Evolutionary conservation across 805 yeast species (phyloP).

Genomic region (Sungouiella blattae): DNA sequence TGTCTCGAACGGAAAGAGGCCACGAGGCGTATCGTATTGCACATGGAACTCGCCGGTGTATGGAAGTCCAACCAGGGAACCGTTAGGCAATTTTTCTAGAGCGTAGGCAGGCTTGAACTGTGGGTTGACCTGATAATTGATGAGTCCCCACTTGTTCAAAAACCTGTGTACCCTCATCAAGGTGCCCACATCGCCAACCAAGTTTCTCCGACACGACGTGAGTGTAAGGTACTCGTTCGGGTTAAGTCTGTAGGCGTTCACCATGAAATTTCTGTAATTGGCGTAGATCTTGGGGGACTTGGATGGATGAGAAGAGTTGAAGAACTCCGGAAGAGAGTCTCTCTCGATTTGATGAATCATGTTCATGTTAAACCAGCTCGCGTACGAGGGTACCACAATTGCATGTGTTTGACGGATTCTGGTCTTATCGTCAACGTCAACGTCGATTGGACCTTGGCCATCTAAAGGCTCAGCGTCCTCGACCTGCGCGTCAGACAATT

Average conservation of each 20-base stretch:
- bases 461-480: neutral
- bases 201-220: slow-evolving; percentile 86
- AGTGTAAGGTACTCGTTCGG: slow-evolving; percentile 87
- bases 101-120: slow-evolving; percentile 63
- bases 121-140: slow-evolving; percentile 88
- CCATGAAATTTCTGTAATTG: slow-evolving; percentile 83
- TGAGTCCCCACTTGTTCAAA: slow-evolving; percentile 87
- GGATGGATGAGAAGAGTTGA: slow-evolving; percentile 63
- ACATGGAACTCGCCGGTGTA: slow-evolving; percentile 74
- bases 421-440: slow-evolving; percentile 11
- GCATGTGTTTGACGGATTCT: slow-evolving; percentile 69
- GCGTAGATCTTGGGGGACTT: slow-evolving; percentile 81
- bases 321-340: slow-evolving; percentile 85
- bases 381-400: slow-evolving; percentile 80
- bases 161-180: slow-evolving; percentile 81
- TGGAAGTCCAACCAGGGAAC: slow-evolving; percentile 52
- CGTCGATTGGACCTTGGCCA: neutral
- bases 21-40: slow-evolving; percentile 85
- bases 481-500: neutral
- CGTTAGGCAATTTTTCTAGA: slow-evolving; percentile 47
- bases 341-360: slow-evolving; percentile 74
- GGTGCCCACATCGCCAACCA: slow-evolving; percentile 90
- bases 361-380: slow-evolving; percentile 79
- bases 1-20: slow-evolving; percentile 86
- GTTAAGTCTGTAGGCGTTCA: slow-evolving; percentile 81